These are phyloP conservation scores for Dothistroma pini DNA, from an alignment of 2,329 filamentous ascomycete species.

Conservation along the genomic window DNA sequence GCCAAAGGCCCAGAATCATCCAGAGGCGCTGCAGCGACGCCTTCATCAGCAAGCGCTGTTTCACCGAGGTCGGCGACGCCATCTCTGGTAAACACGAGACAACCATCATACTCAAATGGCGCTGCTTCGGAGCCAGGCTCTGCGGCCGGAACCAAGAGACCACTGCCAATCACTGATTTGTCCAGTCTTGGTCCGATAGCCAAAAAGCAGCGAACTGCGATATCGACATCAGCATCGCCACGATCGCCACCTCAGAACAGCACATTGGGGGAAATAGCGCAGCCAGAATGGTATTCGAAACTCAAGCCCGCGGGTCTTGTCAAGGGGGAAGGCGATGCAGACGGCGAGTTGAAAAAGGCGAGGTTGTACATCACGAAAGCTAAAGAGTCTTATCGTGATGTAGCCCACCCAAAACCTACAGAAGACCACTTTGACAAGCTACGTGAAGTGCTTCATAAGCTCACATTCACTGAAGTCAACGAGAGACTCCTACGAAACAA, in stretches of 20 bases:
- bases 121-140: background rate
- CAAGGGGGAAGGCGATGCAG: background rate
- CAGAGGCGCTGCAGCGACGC: background rate
- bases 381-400: background rate
- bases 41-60: background rate
- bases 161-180: background rate
- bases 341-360: background rate
- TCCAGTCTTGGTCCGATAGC: background rate
- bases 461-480: conserved; percentile 38
- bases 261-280: background rate
- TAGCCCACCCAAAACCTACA: background rate
- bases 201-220: background rate
- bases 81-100: background rate
- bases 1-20: background rate
- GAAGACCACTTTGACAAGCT: conserved; percentile 31
- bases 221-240: conserved; percentile 4
- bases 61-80: background rate
- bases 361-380: background rate
- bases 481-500: conserved; percentile 33
- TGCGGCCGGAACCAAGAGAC: background rate
- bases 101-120: background rate
- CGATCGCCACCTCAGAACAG: background rate
- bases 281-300: conserved; percentile 24
- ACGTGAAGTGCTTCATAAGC: conserved; percentile 38
- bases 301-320: background rate